Conservation (phyloP, 768 basidiomycete species). For the Rhizopogon vesiculosus region DNA sequence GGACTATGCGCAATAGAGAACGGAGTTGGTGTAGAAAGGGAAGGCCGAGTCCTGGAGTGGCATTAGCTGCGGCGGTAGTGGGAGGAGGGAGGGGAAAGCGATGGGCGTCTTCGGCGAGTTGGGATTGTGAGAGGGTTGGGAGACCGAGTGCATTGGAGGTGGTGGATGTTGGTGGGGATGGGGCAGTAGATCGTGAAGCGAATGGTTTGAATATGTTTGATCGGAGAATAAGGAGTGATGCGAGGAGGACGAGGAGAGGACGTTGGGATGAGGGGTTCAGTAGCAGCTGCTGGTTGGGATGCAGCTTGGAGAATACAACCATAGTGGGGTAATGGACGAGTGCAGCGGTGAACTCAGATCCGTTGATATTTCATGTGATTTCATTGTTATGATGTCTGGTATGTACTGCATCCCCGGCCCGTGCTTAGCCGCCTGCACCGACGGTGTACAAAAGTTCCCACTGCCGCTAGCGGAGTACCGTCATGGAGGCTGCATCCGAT, state of each 20-base stretch:
- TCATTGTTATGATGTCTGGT: too few species aligned
- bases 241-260: constrained; percentile 37
- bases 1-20: constrained; percentile 67
- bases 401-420: too few species aligned
- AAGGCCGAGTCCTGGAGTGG: constrained; percentile 42
- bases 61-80: constrained; percentile 12
- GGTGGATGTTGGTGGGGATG: neutral
- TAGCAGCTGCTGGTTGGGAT: neutral
- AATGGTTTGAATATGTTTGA: constrained; percentile 27
- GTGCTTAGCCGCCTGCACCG: too few species aligned
- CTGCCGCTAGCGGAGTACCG: too few species aligned
- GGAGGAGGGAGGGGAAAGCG: constrained; percentile 59
- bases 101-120: constrained; percentile 47
- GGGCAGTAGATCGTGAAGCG: too few species aligned
- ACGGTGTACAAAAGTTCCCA: too few species aligned
- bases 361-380: too few species aligned
- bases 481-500: constrained; percentile 13
- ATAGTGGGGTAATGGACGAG: neutral
- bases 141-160: constrained; percentile 48
- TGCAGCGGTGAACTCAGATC: too few species aligned
- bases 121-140: constrained; percentile 55
- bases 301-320: constrained; percentile 6
- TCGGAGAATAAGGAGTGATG: constrained; percentile 48
- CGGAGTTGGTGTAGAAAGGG: constrained; percentile 69
- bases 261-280: constrained; percentile 12